phyloP scores from a whole-genome alignment of 306 rosid species.

The Echinosophora koreensis region DNA sequence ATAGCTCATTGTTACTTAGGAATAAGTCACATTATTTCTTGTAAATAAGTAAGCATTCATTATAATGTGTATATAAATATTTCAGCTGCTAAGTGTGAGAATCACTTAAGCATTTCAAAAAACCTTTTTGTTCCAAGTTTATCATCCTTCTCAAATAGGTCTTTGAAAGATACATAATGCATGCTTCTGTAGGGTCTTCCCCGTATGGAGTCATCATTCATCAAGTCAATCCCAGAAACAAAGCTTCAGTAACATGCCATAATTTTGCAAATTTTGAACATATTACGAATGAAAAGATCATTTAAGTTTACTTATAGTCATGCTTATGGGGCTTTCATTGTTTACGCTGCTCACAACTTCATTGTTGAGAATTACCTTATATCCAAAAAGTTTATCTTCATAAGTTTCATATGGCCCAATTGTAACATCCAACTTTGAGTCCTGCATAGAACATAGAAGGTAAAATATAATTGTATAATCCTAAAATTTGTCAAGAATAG shows the following conservation, averaged over 20 bases:
- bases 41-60: too few relatives aligned
- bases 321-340: constrained; percentile 10
- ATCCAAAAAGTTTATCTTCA: constrained; percentile 90
- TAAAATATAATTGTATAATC: constrained; percentile 37
- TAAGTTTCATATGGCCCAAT: constrained; percentile 98
- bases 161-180: not conserved
- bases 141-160: too few relatives aligned
- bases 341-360: constrained; percentile 33
- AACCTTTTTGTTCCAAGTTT: too few relatives aligned
- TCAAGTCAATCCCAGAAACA: constrained; percentile 25
- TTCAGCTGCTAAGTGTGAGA: too few relatives aligned
- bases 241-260: constrained; percentile 23
- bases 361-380: constrained; percentile 67
- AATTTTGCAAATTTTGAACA: constrained; percentile 32
- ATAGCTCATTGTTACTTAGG: too few relatives aligned
- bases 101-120: too few relatives aligned
- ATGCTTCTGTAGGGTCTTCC: constrained; percentile 30
- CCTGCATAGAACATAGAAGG: constrained; percentile 57
- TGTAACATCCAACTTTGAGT: constrained; percentile 88
- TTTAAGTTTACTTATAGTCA: not conserved
- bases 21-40: too few relatives aligned
- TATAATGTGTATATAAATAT: too few relatives aligned
- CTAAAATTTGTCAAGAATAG: constrained; percentile 33
- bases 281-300: constrained; percentile 11
- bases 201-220: not conserved